phyloP scores from a whole-genome alignment of 2,329 filamentous ascomycete species.

The Xylaria sp. region DNA sequence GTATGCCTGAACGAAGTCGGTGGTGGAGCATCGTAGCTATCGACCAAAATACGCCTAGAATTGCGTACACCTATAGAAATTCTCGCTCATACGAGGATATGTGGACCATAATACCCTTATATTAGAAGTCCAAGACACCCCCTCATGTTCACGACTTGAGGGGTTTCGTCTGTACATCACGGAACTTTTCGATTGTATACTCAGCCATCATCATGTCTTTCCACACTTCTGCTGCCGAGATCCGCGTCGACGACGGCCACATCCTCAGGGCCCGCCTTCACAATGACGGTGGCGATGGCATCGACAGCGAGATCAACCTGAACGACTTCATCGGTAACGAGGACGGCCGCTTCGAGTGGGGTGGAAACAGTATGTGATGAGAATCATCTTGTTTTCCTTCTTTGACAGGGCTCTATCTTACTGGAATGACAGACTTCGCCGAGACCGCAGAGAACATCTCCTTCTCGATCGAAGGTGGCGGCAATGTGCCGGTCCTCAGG shows the following conservation, averaged over 20 bases:
- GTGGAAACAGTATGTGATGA: slow-evolving; percentile 16
- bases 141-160: neutral
- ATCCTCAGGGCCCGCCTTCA: slow-evolving; percentile 49
- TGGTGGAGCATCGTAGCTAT: neutral
- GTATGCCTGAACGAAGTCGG: neutral
- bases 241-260: slow-evolving; percentile 53
- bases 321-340: slow-evolving; percentile 55
- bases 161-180: neutral
- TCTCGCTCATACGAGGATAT: neutral
- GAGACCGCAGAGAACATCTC: slow-evolving; percentile 49
- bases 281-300: slow-evolving; percentile 45
- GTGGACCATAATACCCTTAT: neutral
- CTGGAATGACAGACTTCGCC: slow-evolving; percentile 43
- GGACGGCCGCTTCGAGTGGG: slow-evolving; percentile 42
- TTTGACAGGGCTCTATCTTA: neutral
- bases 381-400: neutral
- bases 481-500: slow-evolving; percentile 54
- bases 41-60: neutral
- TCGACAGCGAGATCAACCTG: slow-evolving; percentile 52
- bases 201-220: slow-evolving; percentile 51
- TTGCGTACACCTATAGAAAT: neutral
- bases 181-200: neutral
- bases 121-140: neutral
- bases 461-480: slow-evolving; percentile 55
- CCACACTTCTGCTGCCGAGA: slow-evolving; percentile 49